Evolutionary conservation across 2,329 filamentous ascomycete genomes (phyloP).

Genomic region (Pyrenochaeta sp.): DNA sequence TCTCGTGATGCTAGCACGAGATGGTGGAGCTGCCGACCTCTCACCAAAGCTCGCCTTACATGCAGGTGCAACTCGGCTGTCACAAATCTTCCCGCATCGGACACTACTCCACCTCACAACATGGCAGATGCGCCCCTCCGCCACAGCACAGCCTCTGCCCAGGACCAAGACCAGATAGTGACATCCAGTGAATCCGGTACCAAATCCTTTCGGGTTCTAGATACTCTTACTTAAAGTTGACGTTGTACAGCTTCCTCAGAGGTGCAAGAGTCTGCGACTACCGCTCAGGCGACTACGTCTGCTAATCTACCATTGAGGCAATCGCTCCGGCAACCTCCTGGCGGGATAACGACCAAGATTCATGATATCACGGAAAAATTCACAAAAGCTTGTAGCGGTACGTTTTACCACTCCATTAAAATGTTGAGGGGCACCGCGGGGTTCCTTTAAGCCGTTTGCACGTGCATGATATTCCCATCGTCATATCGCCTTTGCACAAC

Average conservation of each 20-base stretch:
- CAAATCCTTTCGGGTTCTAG: background rate
- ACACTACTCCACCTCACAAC: slow-evolving; percentile 43
- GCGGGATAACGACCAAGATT: slow-evolving; percentile 46
- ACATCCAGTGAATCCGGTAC: slow-evolving; percentile 28
- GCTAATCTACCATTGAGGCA: slow-evolving; percentile 43
- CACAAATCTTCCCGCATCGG: slow-evolving; percentile 41
- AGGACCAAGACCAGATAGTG: slow-evolving; percentile 10
- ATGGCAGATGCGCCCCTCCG: slow-evolving; percentile 42
- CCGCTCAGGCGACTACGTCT: slow-evolving; percentile 22
- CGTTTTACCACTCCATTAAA: slow-evolving; percentile 12
- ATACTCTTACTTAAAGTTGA: slow-evolving; percentile 16
- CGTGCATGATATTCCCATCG: slow-evolving; percentile 4
- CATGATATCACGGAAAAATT: slow-evolving; percentile 67
- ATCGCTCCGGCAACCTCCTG: slow-evolving; percentile 28
- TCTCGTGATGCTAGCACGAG: slow-evolving; percentile 11
- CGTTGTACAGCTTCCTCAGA: slow-evolving; percentile 25
- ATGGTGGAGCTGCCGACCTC: slow-evolving; percentile 9
- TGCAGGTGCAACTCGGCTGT: slow-evolving; percentile 27
- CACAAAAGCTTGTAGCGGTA: slow-evolving; percentile 61
- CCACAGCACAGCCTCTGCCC: slow-evolving; percentile 33
- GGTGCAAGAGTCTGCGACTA: slow-evolving; percentile 22
- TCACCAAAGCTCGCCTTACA: slow-evolving; percentile 13
- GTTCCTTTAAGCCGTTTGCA: slow-evolving; percentile 12
- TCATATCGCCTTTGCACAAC: background rate
- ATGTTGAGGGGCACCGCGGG: slow-evolving; percentile 25